phyloP scores from a whole-genome alignment of 2,329 filamentous ascomycete genomes.

The Penicillium sp. region DNA sequence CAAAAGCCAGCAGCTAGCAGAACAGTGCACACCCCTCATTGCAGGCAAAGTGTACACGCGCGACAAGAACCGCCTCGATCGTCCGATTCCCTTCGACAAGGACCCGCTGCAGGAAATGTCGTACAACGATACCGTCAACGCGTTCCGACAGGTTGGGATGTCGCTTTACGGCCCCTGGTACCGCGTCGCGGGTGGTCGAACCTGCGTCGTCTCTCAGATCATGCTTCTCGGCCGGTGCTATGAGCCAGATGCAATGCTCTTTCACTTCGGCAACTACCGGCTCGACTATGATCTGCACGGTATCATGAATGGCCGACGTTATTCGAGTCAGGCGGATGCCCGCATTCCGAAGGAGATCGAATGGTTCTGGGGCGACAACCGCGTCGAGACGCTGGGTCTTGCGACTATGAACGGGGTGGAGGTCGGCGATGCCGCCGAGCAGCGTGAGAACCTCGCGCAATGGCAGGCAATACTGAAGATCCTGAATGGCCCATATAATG shows the following conservation, averaged over 20 bases:
- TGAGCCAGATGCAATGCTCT: constrained; percentile 50
- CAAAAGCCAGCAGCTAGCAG: constrained; percentile 46
- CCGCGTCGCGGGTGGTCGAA: constrained; percentile 43
- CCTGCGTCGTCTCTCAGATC: constrained; percentile 50
- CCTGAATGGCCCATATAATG: constrained; percentile 38
- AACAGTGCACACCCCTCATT: constrained; percentile 49
- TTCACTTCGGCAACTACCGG: constrained; percentile 42
- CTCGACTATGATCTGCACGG: constrained; percentile 49
- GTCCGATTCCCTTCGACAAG: constrained; percentile 21
- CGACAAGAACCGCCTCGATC: constrained; percentile 24
- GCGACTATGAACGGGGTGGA: constrained; percentile 55
- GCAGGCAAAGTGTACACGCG: constrained; percentile 50
- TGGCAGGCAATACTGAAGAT: constrained; percentile 49
- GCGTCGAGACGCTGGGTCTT: constrained; percentile 56
- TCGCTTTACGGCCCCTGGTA: constrained; percentile 54
- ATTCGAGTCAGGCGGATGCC: constrained; percentile 46
- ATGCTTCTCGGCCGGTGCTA: constrained; percentile 55
- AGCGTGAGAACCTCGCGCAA: constrained; percentile 44
- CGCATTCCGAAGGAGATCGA: constrained; percentile 48
- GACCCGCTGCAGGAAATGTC: constrained; percentile 25
- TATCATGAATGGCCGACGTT: constrained; percentile 48
- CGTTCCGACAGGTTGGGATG: constrained; percentile 43
- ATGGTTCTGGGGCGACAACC: constrained; percentile 59
- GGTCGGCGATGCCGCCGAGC: constrained; percentile 47
- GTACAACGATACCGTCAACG: constrained; percentile 32